Percentiles rank a stretch among this genome's conserved stretches.
These are phyloP conservation scores for Dothiorella sarmentorum DNA, from an alignment of 2,329 filamentous ascomycete genomes.

Conservation along the genomic window DNA sequence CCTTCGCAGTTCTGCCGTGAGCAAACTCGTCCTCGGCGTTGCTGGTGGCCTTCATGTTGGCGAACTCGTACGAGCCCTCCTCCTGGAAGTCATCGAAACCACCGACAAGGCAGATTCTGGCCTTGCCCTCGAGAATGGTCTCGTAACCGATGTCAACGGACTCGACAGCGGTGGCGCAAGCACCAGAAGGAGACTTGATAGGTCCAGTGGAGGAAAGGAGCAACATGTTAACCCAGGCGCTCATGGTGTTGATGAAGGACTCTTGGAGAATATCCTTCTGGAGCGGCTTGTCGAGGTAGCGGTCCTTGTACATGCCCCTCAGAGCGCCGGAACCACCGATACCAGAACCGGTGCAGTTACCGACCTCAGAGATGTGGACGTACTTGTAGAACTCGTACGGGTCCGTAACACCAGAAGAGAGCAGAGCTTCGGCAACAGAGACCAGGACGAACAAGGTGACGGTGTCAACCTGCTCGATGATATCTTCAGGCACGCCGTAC, in stretches of 20 bases:
- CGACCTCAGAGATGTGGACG: constrained; percentile 94
- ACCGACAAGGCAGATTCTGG: constrained; percentile 93
- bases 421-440: constrained; percentile 84
- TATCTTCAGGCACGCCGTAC: constrained; percentile 95
- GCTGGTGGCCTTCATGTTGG: constrained; percentile 99
- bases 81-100: constrained; percentile 99
- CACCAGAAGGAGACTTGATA: constrained; percentile 97
- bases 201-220: constrained; percentile 93
- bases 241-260: constrained; percentile 99
- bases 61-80: constrained; percentile 98
- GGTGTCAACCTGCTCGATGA: constrained; percentile 94
- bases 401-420: constrained; percentile 93
- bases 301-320: constrained; percentile 96
- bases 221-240: constrained; percentile 99
- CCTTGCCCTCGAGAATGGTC: constrained; percentile 97
- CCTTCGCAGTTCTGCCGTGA: constrained; percentile 88
- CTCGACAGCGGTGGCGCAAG: constrained; percentile 95
- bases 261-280: constrained; percentile 99
- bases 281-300: constrained; percentile 92
- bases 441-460: constrained; percentile 95
- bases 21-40: constrained; percentile 96
- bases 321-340: constrained; percentile 93
- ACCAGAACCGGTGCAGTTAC: constrained; percentile 97
- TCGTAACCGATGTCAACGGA: constrained; percentile 97
- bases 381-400: constrained; percentile 99